These are phyloP conservation scores for Vairimorpha ceranae DNA, from an alignment of 371 early-diverging fungal genomes.

Conservation along the genomic window DNA sequence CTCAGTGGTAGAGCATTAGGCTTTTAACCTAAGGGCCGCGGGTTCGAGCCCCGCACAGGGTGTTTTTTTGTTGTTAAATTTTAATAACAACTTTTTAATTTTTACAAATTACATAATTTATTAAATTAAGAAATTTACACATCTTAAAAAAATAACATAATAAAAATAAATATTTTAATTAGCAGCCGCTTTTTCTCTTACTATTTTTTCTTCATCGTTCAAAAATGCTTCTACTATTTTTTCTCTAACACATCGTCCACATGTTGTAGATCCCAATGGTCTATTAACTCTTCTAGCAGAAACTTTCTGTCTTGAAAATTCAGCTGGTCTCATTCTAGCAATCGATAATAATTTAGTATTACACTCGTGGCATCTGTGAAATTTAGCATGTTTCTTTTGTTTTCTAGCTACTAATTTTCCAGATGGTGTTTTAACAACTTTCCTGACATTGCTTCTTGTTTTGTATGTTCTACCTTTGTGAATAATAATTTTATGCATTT, in stretches of 20 bases:
- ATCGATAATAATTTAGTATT: conserved; percentile 52
- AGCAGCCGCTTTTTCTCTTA: conserved; percentile 22
- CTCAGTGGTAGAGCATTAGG: conserved; percentile 31
- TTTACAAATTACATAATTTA: too few species aligned
- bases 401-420: conserved; percentile 43
- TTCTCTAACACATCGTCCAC: conserved; percentile 57
- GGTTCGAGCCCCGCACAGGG: conserved; percentile 29
- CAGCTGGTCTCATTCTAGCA: conserved; percentile 59
- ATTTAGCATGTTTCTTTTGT: conserved; percentile 56
- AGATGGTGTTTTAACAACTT: conserved; percentile 37
- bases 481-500: conserved; percentile 28
- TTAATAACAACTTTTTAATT: too few species aligned
- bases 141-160: too few species aligned
- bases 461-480: conserved; percentile 56
- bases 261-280: conserved; percentile 55
- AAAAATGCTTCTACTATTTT: conserved; percentile 59
- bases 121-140: too few species aligned
- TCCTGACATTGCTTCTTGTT: conserved; percentile 55
- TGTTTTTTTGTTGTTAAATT: conserved; percentile 12
- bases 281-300: conserved; percentile 59
- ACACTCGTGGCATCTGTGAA: conserved; percentile 62
- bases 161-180: not conserved
- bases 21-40: conserved; percentile 29
- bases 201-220: conserved; percentile 58
- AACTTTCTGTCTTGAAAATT: conserved; percentile 57